Evolutionary conservation across 768 basidiomycete genomes (phyloP), one percentile per base, ranked within the genome.

Genomic region (Stropharia rugosoannulata): DNA sequence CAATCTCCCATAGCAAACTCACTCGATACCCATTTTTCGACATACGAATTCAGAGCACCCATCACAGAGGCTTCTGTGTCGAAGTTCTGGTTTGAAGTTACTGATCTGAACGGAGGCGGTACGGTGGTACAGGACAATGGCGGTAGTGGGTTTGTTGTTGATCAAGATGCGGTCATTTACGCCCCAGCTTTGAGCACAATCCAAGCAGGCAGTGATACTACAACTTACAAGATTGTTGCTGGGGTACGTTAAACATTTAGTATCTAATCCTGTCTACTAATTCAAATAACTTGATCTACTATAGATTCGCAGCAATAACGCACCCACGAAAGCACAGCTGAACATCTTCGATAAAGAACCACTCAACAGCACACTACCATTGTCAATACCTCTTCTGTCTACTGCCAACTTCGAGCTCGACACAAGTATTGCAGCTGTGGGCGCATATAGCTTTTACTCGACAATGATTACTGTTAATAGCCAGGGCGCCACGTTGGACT

Each of bases 31-130:
- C 66, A 61, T 52, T 68, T 72, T 13, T 60, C 69, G 29, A 65
- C 68, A 47, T 76, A 73, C 51, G 62, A 70, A 41, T 75, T 75
- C 56, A 55, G 69, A n/a, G 70, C 68, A 9, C 68, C 68, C 13
- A 64, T 76, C 51, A 63, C 68, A 12, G 52, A 65, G 1, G 62
- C 57, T 19, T 75, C 75, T 11, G 63, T 76, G 37, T 71, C 73
- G 4, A 69, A 65, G 29, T 76, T 76, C 60, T 76, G 74, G 75
- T 76, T 78, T 58, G 65, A 68, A 7, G 68, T 76, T 3, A 67
- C 76, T 51, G 71, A 75, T 49, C 60, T 65, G 15, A 64, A 73
- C 49, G 74, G 73, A 9, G 65, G 64, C 27, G 56, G 58, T 7
- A 57, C 69, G 1, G 63, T 61, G 1, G 56, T 61, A 1, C 64